Conservation (phyloP, 2,329 filamentous ascomycete genomes). For the Blastomyces parvus region DNA sequence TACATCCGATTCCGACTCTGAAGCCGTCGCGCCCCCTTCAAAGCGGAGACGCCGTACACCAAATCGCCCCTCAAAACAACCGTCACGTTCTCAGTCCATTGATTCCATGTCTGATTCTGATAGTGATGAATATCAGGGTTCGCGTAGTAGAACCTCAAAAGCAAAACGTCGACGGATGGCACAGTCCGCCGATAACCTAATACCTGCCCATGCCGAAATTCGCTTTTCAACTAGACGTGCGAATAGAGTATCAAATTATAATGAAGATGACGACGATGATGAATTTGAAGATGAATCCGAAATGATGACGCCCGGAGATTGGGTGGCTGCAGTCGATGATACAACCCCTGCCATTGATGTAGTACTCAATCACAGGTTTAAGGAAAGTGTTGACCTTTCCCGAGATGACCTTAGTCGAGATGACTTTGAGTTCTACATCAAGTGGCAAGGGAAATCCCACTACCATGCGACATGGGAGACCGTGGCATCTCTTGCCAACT, state of each 20-base stretch:
- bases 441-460: slow-evolving; percentile 94
- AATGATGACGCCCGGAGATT: slow-evolving; percentile 58
- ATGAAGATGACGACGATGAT: slow-evolving; percentile 54
- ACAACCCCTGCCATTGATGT: slow-evolving; percentile 79
- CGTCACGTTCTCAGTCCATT: slow-evolving; percentile 38
- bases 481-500: slow-evolving; percentile 61
- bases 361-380: slow-evolving; percentile 75
- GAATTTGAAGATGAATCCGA: slow-evolving; percentile 51
- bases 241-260: slow-evolving; percentile 61
- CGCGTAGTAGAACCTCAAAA: slow-evolving; percentile 61
- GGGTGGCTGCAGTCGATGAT: slow-evolving; percentile 57
- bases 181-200: slow-evolving; percentile 53
- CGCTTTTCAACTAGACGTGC: slow-evolving; percentile 85
- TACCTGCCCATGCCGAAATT: slow-evolving; percentile 64
- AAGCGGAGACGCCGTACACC: slow-evolving; percentile 43
- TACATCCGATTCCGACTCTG: slow-evolving; percentile 59
- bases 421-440: slow-evolving; percentile 85
- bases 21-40: slow-evolving; percentile 47
- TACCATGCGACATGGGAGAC: slow-evolving; percentile 94
- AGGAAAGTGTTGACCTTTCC: slow-evolving; percentile 50
- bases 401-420: slow-evolving; percentile 37
- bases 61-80: slow-evolving; percentile 38
- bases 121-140: slow-evolving; percentile 65
- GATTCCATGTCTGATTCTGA: slow-evolving; percentile 60
- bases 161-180: slow-evolving; percentile 65